Evolutionary conservation across 768 basidiomycete species (phyloP), one percentile per base, ranked within the genome.

Genomic region (Cyclocybe aegerita): DNA sequence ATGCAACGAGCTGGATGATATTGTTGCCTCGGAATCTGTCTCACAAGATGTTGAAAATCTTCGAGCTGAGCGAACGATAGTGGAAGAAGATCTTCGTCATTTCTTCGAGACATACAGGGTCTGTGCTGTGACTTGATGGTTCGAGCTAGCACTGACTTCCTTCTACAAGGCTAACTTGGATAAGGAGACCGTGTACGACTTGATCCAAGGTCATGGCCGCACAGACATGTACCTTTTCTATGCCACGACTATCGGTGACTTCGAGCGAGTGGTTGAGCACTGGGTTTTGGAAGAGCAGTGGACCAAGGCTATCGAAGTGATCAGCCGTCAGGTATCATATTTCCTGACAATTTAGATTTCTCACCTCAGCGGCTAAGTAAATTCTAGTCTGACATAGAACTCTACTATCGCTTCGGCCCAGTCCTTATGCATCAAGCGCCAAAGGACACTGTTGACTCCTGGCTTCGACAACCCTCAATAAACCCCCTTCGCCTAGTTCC

Each of bases 81-180:
- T 98, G 14, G 94, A 97, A 60, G 97, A 98, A 39, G 97, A 99
- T 63, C 77, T 98, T 35, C 79, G 85, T 38, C 89, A 94, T 40
- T 98, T 99, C 68, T 83, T 98, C 41, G 86, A 90, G 50, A 96
- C 92, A 0, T 98, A 98, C 73, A 93, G 91, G 81, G 95, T 91
- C 71, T 55, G 12, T 14, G 17, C 9, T 52, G 5, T 11, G 14
- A n/a, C 4, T 12, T 7, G 43, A 35, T 10, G 43, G 37, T n/a
- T 3, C 16, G 10, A 35, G 15, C 14, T 50, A 29, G 50, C 10
- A 36, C 23, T 23, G 23, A 23, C 23, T 23, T 44, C 30, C 15
- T 48, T 43, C 33, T 15, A 8, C n/a, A 50, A 97, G 94, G 78
- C 75, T 56, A 88, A 95, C 66, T 76, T 99, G 33, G 90, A 98